Base-by-base conservation (phyloP, 257 asterid genomes). In the Solanum ossicruentum region DNA sequence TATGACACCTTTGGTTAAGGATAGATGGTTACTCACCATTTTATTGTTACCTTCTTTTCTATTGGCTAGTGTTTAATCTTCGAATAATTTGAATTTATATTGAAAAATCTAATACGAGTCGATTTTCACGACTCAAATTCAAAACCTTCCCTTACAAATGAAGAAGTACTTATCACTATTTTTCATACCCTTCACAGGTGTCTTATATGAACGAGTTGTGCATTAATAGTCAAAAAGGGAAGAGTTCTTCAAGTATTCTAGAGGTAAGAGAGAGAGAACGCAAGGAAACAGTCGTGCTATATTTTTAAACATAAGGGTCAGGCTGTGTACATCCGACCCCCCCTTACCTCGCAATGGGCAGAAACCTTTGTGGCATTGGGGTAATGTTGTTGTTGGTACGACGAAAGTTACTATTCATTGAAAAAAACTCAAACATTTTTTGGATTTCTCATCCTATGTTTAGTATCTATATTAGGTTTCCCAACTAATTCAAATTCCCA, bases 121-220 rank as follows among this genome's bases (percentile, higher is more conserved):
- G 0, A 13, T 66, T 66, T 13, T 15, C 5, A 63, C 0, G n/a
- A 13, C 0, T 65, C 7, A 13, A 65, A 26, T 12, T 0, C 11
- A 26, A 65, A 26, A 9, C 0, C 10, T 63, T 4, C 26, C 12
- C 0, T 11, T 1, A 65, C 4, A 4, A 4, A 65, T 13, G 6
- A 28, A 26, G 12, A 0, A 26, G 6, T 26, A 65, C 43, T 26
- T 65, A 65, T 21, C 17, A 4, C 4, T 21, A 23, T 13, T 63
- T 13, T 23, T 23, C 10, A 6, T 21, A 65, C 39, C 20, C 17
- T 65, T 26, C 54, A 65, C 92, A 93, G 94, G 89, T 89, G 12
- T 89, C 92, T 65, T 84, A 89, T 65, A 87, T 91, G 87, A 89
- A 90, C 36, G 88, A 88, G 85, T 88, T 92, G 49, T 26, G 26